Conservation (phyloP, 73 alveolate species). For the Paramecium caudatum region DNA sequence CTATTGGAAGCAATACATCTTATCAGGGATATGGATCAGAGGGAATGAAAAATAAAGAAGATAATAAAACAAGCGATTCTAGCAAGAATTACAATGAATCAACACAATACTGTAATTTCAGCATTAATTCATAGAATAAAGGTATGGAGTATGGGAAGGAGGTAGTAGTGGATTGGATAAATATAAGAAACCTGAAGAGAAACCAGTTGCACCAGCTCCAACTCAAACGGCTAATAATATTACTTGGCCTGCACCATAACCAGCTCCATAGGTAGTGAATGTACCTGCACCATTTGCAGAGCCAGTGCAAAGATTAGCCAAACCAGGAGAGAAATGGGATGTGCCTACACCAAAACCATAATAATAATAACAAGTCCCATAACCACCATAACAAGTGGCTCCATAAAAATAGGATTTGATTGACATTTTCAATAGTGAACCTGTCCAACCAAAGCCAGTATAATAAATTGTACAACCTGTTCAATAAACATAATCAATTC, state of each 20-base stretch:
- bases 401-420: too few species aligned
- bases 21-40: constrained; percentile 45
- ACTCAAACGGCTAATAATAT: neutral
- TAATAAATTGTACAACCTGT: neutral
- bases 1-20: constrained; percentile 53
- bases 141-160: constrained; percentile 32
- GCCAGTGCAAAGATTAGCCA: constrained; percentile 47
- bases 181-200: constrained; percentile 18
- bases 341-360: constrained; percentile 64
- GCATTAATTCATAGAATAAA: neutral
- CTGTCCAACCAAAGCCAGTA: too few species aligned
- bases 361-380: neutral
- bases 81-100: neutral
- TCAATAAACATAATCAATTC: neutral
- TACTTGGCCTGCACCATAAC: neutral
- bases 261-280: neutral
- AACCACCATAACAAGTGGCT: neutral
- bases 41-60: too few species aligned
- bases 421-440: too few species aligned
- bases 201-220: neutral
- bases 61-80: neutral
- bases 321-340: constrained; percentile 70
- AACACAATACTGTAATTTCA: neutral
- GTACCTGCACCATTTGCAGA: constrained; percentile 41
- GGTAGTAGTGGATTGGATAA: constrained; percentile 53